Evolutionary conservation across 176 grass and related monocot genomes (phyloP).

Genomic region (Alloteropsis semialata): DNA sequence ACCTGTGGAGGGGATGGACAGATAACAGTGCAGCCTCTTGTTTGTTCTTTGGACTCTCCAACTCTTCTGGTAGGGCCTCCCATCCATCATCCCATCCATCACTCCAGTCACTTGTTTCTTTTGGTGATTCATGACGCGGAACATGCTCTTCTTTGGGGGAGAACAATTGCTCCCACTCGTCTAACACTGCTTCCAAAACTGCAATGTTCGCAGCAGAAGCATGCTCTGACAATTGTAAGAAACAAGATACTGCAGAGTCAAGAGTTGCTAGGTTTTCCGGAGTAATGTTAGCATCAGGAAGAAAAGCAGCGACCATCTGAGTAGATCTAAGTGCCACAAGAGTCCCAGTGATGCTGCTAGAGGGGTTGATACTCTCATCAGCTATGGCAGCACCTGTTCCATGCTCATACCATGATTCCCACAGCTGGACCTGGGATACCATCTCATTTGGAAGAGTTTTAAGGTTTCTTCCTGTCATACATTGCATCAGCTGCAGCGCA

Average conservation of each 20-base stretch:
- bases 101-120: constrained; percentile 83
- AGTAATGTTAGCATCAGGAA: constrained; percentile 60
- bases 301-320: constrained; percentile 56
- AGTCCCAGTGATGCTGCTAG: constrained; percentile 66
- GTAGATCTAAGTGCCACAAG: constrained; percentile 85
- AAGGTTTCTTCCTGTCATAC: constrained; percentile 74
- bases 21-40: constrained; percentile 30
- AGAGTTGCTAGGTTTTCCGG: constrained; percentile 61
- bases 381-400: constrained; percentile 29
- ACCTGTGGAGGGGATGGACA: constrained; percentile 73
- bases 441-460: constrained; percentile 75
- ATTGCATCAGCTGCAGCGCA: constrained; percentile 86
- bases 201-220: constrained; percentile 49
- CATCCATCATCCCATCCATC: constrained; percentile 91
- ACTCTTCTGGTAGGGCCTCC: constrained; percentile 80
- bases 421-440: constrained; percentile 75
- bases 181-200: constrained; percentile 75
- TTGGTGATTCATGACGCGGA: constrained; percentile 54
- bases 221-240: constrained; percentile 69
- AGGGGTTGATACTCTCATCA: constrained; percentile 42
- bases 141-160: constrained; percentile 45
- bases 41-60: constrained; percentile 52
- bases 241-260: constrained; percentile 82
- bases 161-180: constrained; percentile 96
- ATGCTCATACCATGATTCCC: constrained; percentile 89